These are phyloP conservation scores for Endothia cerciana DNA, from an alignment of 2,329 filamentous ascomycete genomes.

Conservation along the genomic window DNA sequence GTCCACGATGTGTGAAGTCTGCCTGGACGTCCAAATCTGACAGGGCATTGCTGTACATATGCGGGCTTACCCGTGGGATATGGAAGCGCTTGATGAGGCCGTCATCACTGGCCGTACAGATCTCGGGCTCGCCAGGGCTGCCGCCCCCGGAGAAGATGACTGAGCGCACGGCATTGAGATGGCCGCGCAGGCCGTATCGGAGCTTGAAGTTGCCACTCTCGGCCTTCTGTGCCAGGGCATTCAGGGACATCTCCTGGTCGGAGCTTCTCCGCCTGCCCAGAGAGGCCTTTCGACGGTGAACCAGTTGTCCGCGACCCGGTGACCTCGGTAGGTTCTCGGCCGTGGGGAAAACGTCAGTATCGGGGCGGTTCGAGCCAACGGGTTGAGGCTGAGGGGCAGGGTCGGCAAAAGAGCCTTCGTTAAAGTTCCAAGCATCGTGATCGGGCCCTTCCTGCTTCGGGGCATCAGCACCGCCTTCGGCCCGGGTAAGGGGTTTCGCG, in stretches of 20 bases:
- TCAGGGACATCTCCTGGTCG: slow-evolving; percentile 65
- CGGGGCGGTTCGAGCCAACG: slow-evolving; percentile 66
- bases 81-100: slow-evolving; percentile 97
- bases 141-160: slow-evolving; percentile 97
- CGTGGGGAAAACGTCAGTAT: slow-evolving; percentile 85
- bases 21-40: slow-evolving; percentile 89
- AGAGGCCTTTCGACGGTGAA: slow-evolving; percentile 81
- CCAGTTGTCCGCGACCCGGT: slow-evolving; percentile 68
- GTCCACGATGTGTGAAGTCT: slow-evolving; percentile 94
- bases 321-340: slow-evolving; percentile 83
- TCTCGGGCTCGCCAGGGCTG: slow-evolving; percentile 92
- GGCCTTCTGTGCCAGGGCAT: slow-evolving; percentile 56
- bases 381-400: slow-evolving; percentile 51
- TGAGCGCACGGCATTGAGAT: slow-evolving; percentile 89
- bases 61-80: slow-evolving; percentile 76
- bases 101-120: slow-evolving; percentile 94
- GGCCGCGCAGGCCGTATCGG: slow-evolving; percentile 86
- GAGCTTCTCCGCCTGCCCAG: slow-evolving; percentile 71
- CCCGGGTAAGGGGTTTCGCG: slow-evolving; percentile 43
- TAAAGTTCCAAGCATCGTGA: slow-evolving; percentile 89
- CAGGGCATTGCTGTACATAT: slow-evolving; percentile 49
- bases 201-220: slow-evolving; percentile 87
- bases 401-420: slow-evolving; percentile 72
- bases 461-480: slow-evolving; percentile 48
- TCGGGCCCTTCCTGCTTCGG: slow-evolving; percentile 55